Conservation (phyloP, 106 monocot genomes). For the Apostasia shenzhenica region DNA sequence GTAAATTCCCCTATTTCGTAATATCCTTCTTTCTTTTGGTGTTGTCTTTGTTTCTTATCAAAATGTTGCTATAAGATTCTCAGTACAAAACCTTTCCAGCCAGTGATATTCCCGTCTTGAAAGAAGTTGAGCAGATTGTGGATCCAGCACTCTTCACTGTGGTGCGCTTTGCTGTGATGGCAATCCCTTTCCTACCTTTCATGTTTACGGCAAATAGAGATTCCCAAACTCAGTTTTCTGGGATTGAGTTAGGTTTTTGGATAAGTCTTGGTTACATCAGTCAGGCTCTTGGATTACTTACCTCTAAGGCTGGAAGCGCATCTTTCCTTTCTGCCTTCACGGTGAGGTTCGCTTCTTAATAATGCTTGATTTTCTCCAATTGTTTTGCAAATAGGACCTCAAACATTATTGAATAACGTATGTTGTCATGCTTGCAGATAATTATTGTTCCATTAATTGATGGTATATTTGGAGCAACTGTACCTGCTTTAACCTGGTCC, state of each 20-base stretch:
- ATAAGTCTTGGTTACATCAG: slow-evolving; percentile 61
- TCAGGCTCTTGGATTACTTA: slow-evolving; percentile 66
- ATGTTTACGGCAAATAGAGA: slow-evolving; percentile 31
- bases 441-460: slow-evolving; percentile 78
- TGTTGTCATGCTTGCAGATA: slow-evolving; percentile 33
- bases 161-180: slow-evolving; percentile 58
- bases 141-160: slow-evolving; percentile 82
- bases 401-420: neutral
- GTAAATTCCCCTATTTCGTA: too few relatives aligned
- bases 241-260: slow-evolving; percentile 79
- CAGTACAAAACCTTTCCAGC: slow-evolving; percentile 27
- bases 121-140: slow-evolving; percentile 62
- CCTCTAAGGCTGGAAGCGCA: slow-evolving; percentile 82
- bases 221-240: slow-evolving; percentile 33
- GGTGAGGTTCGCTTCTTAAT: slow-evolving; percentile 21
- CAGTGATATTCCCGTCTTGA: slow-evolving; percentile 75
- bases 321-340: slow-evolving; percentile 83
- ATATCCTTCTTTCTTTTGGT: too few relatives aligned
- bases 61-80: too few relatives aligned
- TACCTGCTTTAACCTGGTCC: slow-evolving; percentile 67
- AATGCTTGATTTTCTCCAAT: neutral
- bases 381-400: neutral
- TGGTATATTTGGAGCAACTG: slow-evolving; percentile 58
- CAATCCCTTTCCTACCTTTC: slow-evolving; percentile 71
- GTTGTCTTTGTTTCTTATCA: neutral